Evolutionary conservation across 75 land plant genomes (phyloP).

Genomic region (Pinus taeda): DNA sequence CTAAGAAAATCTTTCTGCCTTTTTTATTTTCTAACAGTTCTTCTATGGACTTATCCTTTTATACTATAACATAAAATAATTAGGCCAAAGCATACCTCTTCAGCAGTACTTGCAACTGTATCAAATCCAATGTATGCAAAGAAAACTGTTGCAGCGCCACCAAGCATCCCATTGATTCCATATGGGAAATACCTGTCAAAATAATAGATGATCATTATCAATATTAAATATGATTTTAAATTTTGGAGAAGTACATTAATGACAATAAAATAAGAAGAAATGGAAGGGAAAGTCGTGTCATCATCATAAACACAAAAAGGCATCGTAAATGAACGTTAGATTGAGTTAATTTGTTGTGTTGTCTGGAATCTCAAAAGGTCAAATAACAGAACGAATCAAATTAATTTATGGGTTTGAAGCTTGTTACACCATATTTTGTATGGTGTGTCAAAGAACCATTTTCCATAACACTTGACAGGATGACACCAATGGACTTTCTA

Average conservation of each 20-base stretch:
- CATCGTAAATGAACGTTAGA: neutral
- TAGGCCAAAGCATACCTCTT: conserved; percentile 56
- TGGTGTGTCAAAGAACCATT: too few relatives aligned
- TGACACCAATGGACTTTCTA: neutral
- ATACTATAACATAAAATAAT: neutral
- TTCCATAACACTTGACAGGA: too few relatives aligned
- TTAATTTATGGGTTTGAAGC: neutral
- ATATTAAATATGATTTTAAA: neutral
- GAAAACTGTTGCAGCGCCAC: conserved; percentile 98
- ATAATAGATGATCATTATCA: neutral
- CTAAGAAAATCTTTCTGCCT: too few relatives aligned
- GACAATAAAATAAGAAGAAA: neutral
- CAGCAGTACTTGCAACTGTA: conserved; percentile 97
- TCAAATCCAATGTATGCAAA: conserved; percentile 98
- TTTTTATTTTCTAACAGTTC: too few relatives aligned
- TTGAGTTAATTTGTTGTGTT: neutral
- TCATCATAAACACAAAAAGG: neutral
- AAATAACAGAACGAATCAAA: neutral
- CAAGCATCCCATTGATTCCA: conserved; percentile 94
- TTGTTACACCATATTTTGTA: too few relatives aligned
- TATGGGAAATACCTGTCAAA: conserved; percentile 78
- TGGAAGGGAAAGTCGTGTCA: neutral
- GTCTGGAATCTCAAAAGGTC: neutral
- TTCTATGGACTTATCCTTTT: too few relatives aligned
- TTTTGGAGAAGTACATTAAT: neutral